These are phyloP conservation scores for Xylariaceae sp. DNA, from an alignment of 2,329 filamentous ascomycete species.

Conservation along the genomic window DNA sequence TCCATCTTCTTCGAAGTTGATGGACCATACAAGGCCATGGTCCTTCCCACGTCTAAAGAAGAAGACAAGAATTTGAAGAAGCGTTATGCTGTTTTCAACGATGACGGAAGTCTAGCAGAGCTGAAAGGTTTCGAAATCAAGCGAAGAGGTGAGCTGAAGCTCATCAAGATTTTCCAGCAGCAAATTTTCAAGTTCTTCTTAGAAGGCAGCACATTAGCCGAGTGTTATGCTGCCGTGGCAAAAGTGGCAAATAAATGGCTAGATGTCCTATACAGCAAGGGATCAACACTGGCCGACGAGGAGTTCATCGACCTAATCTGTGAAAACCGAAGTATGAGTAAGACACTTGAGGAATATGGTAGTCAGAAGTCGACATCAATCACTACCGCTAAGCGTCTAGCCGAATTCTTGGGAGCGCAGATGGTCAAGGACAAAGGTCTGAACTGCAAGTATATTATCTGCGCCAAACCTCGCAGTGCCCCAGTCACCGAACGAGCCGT, in stretches of 20 bases:
- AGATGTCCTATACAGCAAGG: constrained; percentile 89
- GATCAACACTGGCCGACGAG: constrained; percentile 89
- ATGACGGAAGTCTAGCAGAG: constrained; percentile 93
- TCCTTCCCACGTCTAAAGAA: constrained; percentile 95
- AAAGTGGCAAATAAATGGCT: constrained; percentile 97
- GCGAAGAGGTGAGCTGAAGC: constrained; percentile 93
- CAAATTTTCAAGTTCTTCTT: constrained; percentile 99
- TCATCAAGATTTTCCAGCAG: constrained; percentile 99
- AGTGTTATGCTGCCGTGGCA: constrained; percentile 91
- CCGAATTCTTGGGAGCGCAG: constrained; percentile 95
- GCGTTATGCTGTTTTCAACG: constrained; percentile 97
- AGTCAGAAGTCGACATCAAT: constrained; percentile 98
- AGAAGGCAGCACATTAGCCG: constrained; percentile 83
- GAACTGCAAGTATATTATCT: constrained; percentile 99
- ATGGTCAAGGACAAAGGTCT: constrained; percentile 99
- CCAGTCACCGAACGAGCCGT: constrained; percentile 95
- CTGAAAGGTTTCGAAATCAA: constrained; percentile 98
- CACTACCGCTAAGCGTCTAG: constrained; percentile 91
- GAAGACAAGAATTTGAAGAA: constrained; percentile 99
- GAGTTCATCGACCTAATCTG: constrained; percentile 99
- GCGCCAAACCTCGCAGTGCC: constrained; percentile 81
- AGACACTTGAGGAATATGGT: constrained; percentile 96
- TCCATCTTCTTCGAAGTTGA: constrained; percentile 99
- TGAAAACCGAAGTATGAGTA: constrained; percentile 97
- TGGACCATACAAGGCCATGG: constrained; percentile 96